Conservation (phyloP, 345 rosid species). For the Populus pruinosa region DNA sequence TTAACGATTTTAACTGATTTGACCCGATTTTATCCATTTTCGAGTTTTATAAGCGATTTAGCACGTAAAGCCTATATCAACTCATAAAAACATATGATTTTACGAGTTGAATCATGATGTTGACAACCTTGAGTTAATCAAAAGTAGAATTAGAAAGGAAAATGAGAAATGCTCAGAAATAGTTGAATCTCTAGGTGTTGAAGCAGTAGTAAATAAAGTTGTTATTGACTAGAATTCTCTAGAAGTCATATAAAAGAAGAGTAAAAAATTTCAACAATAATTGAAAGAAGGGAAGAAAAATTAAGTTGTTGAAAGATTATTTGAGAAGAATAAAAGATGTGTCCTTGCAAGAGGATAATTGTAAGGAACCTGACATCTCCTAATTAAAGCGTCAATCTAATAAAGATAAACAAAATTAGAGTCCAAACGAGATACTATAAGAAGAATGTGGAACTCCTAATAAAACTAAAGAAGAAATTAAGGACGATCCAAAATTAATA, state of each 20-base stretch:
- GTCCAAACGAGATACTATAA: neutral
- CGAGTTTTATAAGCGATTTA: no score
- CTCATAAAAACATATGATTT: no score
- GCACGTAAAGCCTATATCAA: no score
- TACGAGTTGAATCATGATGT: no score
- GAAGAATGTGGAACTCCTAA: neutral
- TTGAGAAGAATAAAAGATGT: neutral
- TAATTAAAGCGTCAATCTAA: neutral
- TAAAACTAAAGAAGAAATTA: neutral
- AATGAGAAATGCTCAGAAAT: slow-evolving; percentile 16
- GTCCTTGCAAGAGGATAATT: neutral
- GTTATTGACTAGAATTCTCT: neutral
- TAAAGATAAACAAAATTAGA: neutral
- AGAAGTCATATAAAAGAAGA: slow-evolving; percentile 7
- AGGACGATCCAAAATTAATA: neutral
- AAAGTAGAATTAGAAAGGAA: slow-evolving; percentile 12
- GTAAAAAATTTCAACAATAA: neutral
- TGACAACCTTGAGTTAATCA: neutral
- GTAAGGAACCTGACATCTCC: neutral
- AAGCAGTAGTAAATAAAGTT: slow-evolving; percentile 17
- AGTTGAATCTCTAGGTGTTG: slow-evolving; percentile 8
- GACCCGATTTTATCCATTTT: no score
- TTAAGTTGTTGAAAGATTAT: neutral
- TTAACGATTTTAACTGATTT: no score
- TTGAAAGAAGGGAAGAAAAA: neutral